Evolutionary conservation across 345 rosid genomes (phyloP), one percentile per base, ranked within the genome.

Genomic region (Clarkia xantiana): DNA sequence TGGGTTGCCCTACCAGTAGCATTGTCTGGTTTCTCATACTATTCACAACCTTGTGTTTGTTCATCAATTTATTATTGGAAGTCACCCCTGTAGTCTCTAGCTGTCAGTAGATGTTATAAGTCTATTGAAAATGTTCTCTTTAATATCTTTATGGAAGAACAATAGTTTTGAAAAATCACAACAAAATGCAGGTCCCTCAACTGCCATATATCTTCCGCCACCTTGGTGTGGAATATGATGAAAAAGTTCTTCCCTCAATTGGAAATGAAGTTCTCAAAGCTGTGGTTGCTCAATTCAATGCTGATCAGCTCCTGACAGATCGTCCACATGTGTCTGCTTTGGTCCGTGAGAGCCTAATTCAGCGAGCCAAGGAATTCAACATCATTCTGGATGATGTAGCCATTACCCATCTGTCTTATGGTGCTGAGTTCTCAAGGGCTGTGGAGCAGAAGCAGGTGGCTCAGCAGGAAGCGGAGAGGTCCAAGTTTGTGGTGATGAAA

Each of bases 401-500:
- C 0, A 93, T 93, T 52, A 93, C 96, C 0, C 96, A 93, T 53
- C 70, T 93, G 66, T 93, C 97, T 0, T 93, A 93, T 51, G 94
- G 99, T 36, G 49, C 67, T 0, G 99, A 93, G 67, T 93, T 93
- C 74, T 93, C 97, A 0, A 82, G 76, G 70, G 96, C 99, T 0
- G 99, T 87, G 6, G 96, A 93, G 78, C 86, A 80, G 62, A 93
- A 93, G 68, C 99, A 93, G 72, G 99, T 93, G 23, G 99, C 99
- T 0, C 99, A 93, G 62, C 99, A 87, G 74, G 99, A 93, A 64
- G 99, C 99, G 0, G 99, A 87, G 67, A 68, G 99, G 67, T 93
- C 97, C 0, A 93, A 80, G 62, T 93, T 87, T 54, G 76, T 93
- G 16, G 99, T 93, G 69, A 73, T 73, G 81, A 93, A 87, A 58